Base-by-base conservation (phyloP, 2,329 filamentous ascomycete genomes). In the Fusarium fujikuroi region DNA sequence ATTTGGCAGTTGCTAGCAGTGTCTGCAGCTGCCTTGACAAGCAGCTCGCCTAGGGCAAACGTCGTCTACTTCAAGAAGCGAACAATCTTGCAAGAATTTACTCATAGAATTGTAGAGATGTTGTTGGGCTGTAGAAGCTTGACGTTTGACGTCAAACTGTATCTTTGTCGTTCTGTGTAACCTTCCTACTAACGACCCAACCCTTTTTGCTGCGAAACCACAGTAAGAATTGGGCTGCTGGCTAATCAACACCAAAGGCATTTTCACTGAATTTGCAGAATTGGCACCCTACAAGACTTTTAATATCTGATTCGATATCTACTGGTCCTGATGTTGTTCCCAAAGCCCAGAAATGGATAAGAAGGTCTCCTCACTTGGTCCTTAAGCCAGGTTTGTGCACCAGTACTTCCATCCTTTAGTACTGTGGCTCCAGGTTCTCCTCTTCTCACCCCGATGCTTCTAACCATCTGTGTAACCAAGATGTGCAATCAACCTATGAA, bases 101-200 rank as follows among this genome's bases (percentile, higher is more conserved):
- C 4, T 47, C 18, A 50, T 37, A 8, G 23, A n/a, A 23, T n/a
- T 50, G 10, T 19, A 23, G 10, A 30, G 34, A 34, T n/a, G 11
- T 9, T 19, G 16, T 37, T 21, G 23, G 32, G 12, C 5, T n/a
- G 32, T 23, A 25, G 21, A 19, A 50, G 16, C 19, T 18, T 50
- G 32, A 15, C 12, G 23, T 18, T 37, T 37, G 42, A 25, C n/a
- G 30, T 36, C n/a, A 25, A 36, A 16, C 34, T 23, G 9, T 50
- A n/a, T 37, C 42, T 30, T n/a, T 49, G 19, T 23, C 54, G 32
- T 18, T 21, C 30, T 50, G 56, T 59, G 56, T 50, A 59, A 59
- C 56, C 19, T n/a, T n/a, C 16, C 11, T 21, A 3, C 23, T 19
- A 49, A 47, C n/a, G 9, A 28, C 19, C 15, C 11, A 7, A 37